Percentiles rank a stretch among this genome's conserved stretches.
These are phyloP conservation scores for Lactarius evosmus DNA, from an alignment of 768 basidiomycete genomes.

Conservation along the genomic window DNA sequence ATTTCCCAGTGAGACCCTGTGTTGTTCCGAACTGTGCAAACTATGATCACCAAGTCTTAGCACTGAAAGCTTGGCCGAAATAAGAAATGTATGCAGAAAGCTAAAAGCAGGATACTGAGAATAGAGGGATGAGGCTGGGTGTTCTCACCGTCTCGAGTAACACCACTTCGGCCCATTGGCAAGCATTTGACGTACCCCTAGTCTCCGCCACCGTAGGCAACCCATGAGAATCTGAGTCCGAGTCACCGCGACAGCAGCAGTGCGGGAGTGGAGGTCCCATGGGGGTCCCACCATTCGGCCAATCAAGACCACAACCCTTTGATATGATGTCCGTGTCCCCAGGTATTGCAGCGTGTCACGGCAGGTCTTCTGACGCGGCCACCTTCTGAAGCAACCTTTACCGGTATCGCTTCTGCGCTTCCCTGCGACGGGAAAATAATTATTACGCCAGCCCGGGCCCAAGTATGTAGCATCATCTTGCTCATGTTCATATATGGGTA, in stretches of 20 bases:
- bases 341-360: background rate
- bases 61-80: background rate
- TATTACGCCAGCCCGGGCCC: background rate
- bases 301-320: no score
- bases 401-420: background rate
- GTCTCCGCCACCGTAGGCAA: background rate
- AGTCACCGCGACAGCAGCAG: background rate
- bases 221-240: background rate
- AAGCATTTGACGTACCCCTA: background rate
- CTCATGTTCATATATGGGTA: background rate
- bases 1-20: background rate
- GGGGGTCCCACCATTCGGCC: background rate
- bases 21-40: background rate
- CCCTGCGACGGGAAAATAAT: background rate
- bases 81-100: background rate
- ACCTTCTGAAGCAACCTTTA: background rate
- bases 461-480: background rate
- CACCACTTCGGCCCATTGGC: background rate
- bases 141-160: background rate
- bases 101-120: background rate
- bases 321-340: background rate
- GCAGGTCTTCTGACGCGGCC: background rate
- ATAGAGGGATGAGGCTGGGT: background rate
- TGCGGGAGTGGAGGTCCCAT: background rate
- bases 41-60: background rate